These are phyloP conservation scores for Exophiala sideris DNA, from an alignment of 2,329 filamentous ascomycete species.

Conservation along the genomic window DNA sequence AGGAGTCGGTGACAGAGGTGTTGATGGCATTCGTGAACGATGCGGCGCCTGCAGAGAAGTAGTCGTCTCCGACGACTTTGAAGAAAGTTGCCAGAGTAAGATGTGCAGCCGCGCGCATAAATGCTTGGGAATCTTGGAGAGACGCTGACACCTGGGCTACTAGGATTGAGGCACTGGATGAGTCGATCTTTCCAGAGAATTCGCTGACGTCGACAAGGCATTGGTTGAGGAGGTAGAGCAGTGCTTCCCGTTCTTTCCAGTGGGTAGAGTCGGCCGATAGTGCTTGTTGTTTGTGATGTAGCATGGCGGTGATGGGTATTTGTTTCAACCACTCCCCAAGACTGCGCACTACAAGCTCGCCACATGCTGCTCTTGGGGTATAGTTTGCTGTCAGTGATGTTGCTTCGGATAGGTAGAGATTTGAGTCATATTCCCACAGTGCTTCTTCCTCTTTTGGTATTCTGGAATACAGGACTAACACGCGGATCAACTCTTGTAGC, in stretches of 20 bases:
- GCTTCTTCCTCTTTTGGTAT: slow-evolving; percentile 92
- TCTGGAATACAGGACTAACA: slow-evolving; percentile 79
- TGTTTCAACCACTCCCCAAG: slow-evolving; percentile 83
- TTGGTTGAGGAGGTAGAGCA: slow-evolving; percentile 81
- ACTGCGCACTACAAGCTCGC: slow-evolving; percentile 80
- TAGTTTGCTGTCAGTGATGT: slow-evolving; percentile 94
- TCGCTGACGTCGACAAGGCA: slow-evolving; percentile 80
- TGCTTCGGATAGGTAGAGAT: slow-evolving; percentile 91
- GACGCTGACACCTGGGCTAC: slow-evolving; percentile 77
- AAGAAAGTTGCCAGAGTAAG: slow-evolving; percentile 78
- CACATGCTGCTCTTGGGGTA: slow-evolving; percentile 86
- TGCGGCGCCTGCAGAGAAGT: slow-evolving; percentile 43
- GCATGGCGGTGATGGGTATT: slow-evolving; percentile 72
- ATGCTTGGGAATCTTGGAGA: slow-evolving; percentile 66
- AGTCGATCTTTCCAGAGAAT: slow-evolving; percentile 65
- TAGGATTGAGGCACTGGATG: slow-evolving; percentile 68
- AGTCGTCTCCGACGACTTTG: slow-evolving; percentile 59
- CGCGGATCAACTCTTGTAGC: slow-evolving; percentile 82
- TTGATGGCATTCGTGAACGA: slow-evolving; percentile 62
- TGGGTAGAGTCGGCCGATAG: slow-evolving; percentile 31
- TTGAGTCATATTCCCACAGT: slow-evolving; percentile 94
- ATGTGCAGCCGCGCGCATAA: slow-evolving; percentile 82
- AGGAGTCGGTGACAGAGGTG: slow-evolving; percentile 69
- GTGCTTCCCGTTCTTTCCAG: slow-evolving; percentile 72
- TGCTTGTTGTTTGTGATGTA: slow-evolving; percentile 61